phyloP scores from a whole-genome alignment of 2,329 filamentous ascomycete species.

The Arthrobotrys musiformis region DNA sequence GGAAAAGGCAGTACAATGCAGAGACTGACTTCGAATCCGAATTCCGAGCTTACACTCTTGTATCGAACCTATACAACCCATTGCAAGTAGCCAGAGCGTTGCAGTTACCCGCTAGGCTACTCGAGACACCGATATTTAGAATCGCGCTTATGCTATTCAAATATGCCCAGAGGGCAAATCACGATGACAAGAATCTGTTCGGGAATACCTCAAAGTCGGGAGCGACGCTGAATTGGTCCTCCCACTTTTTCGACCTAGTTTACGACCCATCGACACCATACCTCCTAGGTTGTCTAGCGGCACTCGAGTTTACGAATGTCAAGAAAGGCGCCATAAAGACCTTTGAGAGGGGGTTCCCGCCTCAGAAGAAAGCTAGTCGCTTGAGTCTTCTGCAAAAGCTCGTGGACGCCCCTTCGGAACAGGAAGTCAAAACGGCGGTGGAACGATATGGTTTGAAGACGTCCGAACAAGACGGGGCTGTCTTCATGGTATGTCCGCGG shows the following conservation, averaged over 20 bases:
- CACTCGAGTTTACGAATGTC: constrained; percentile 45
- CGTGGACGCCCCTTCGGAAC: constrained; percentile 40
- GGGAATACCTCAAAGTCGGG: constrained; percentile 48
- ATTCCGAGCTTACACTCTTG: constrained; percentile 50
- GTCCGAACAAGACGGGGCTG: constrained; percentile 35
- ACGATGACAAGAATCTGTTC: constrained; percentile 52
- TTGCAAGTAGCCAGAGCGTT: constrained; percentile 39
- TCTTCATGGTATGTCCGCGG: constrained; percentile 41
- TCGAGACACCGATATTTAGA: constrained; percentile 37
- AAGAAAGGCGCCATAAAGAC: constrained; percentile 54
- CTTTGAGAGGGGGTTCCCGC: constrained; percentile 48
- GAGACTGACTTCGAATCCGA: constrained; percentile 50
- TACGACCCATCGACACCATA: constrained; percentile 47
- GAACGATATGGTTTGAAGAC: constrained; percentile 50
- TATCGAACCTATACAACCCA: constrained; percentile 47
- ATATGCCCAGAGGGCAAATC: constrained; percentile 43
- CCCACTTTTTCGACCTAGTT: constrained; percentile 46
- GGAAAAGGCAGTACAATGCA: constrained; percentile 37
- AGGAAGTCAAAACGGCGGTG: constrained; percentile 37
- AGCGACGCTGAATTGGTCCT: constrained; percentile 48
- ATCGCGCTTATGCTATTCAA: constrained; percentile 46
- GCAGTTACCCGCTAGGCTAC: constrained; percentile 39
- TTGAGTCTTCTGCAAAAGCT: constrained; percentile 34
- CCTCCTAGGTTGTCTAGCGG: constrained; percentile 40
- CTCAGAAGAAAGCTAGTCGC: constrained; percentile 52